These are phyloP conservation scores for Wallacemonas sp. DNA, from an alignment of 208 protist genomes.

Conservation along the genomic window DNA sequence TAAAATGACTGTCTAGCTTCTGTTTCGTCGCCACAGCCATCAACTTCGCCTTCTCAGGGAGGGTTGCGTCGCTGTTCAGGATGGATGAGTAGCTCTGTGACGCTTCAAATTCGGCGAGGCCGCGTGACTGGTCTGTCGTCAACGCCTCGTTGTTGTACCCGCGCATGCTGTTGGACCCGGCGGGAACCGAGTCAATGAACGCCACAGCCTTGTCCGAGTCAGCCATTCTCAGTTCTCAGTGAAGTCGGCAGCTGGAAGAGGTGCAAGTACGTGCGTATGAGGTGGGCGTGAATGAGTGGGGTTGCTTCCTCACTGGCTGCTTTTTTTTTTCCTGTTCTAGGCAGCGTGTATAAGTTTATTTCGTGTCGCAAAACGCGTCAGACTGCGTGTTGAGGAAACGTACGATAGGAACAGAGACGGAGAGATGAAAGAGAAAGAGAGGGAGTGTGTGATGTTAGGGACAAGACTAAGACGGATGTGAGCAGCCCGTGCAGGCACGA, in stretches of 20 bases:
- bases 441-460: too few relatives aligned
- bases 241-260: too few relatives aligned
- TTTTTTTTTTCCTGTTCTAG: background rate
- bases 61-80: conserved; percentile 23
- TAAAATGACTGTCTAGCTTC: conserved; percentile 37
- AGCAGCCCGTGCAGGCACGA: too few relatives aligned
- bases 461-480: conserved; percentile 10
- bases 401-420: conserved; percentile 19
- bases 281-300: too few relatives aligned
- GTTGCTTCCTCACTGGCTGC: too few relatives aligned
- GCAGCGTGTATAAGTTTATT: too few relatives aligned
- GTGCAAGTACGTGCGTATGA: too few relatives aligned
- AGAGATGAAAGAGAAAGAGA: conserved; percentile 16
- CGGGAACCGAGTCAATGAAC: conserved; percentile 34
- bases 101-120: conserved; percentile 12
- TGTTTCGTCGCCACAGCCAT: conserved; percentile 37
- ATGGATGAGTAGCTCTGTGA: conserved; percentile 39
- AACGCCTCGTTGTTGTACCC: background rate
- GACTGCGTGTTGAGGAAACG: too few relatives aligned
- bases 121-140: background rate
- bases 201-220: conserved; percentile 33
- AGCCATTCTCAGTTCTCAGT: too few relatives aligned
- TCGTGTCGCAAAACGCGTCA: too few relatives aligned
- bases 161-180: background rate
- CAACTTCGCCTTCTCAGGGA: conserved; percentile 33